Conservation (phyloP, 208 protist genomes). For the Acanthamoeba royreba region DNA sequence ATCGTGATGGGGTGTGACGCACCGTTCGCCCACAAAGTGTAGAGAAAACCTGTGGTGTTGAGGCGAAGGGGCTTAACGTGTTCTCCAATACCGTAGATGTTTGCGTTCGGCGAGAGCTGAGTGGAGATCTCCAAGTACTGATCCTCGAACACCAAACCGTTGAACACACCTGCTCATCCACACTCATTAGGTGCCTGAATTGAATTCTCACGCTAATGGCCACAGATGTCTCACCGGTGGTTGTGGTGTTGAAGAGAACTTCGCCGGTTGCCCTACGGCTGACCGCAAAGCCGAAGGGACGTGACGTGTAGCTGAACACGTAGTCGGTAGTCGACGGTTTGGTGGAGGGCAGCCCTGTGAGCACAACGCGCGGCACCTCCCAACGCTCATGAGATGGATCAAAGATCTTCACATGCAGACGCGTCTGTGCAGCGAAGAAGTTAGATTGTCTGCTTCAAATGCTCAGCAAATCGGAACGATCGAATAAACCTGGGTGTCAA, state of each 20-base stretch:
- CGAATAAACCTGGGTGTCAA: constrained; percentile 32
- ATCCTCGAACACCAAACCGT: constrained; percentile 71
- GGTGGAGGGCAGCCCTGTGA: background rate
- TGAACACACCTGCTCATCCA: background rate
- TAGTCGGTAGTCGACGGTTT: background rate
- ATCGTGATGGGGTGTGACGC: background rate
- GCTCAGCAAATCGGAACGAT: background rate
- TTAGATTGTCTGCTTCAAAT: background rate
- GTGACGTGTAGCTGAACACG: background rate
- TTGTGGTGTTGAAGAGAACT: constrained; percentile 65
- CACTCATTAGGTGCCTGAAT: background rate
- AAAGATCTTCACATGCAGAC: constrained; percentile 59
- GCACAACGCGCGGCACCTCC: constrained; percentile 53
- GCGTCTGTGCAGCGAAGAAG: background rate
- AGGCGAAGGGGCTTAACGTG: constrained; percentile 36
- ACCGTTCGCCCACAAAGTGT: constrained; percentile 16
- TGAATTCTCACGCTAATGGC: background rate
- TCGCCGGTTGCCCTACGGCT: constrained; percentile 52
- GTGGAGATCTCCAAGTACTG: constrained; percentile 75
- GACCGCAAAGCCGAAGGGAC: constrained; percentile 31
- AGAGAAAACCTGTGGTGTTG: background rate
- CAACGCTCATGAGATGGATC: constrained; percentile 56
- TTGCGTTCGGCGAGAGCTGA: constrained; percentile 41
- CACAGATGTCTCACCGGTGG: background rate
- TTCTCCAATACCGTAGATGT: constrained; percentile 79